Evolutionary conservation across 192 early-diverging fungal genomes (phyloP).

Genomic region (Coemansia javaensis): DNA sequence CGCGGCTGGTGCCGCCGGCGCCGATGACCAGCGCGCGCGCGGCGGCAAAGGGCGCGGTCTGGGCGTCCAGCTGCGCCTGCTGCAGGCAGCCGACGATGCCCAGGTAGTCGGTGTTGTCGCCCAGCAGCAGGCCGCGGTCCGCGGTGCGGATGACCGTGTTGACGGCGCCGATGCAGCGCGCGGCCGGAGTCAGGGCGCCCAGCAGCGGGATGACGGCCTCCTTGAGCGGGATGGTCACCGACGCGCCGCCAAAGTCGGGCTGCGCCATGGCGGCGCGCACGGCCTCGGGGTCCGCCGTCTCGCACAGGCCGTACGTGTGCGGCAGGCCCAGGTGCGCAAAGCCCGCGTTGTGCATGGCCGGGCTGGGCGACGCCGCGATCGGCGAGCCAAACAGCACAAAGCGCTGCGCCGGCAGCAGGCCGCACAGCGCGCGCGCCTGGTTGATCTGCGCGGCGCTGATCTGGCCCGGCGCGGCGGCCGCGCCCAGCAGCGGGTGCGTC

Average conservation of each 20-base stretch:
- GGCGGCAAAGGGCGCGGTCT: slow-evolving; percentile 1
- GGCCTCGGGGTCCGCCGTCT: slow-evolving; percentile 62
- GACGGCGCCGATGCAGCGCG: slow-evolving; percentile 86
- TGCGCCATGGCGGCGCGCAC: slow-evolving; percentile 48
- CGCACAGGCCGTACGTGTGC: slow-evolving; percentile 69
- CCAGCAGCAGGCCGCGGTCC: slow-evolving; percentile 55
- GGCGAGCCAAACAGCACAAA: slow-evolving; percentile 90
- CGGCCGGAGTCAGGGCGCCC: slow-evolving; percentile 67
- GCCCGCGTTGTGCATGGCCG: slow-evolving; percentile 87
- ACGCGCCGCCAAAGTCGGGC: slow-evolving; percentile 82
- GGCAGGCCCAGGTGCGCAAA: slow-evolving; percentile 83
- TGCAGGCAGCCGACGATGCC: slow-evolving; percentile 73
- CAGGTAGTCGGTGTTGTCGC: slow-evolving; percentile 96
- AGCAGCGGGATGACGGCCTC: slow-evolving; percentile 74
- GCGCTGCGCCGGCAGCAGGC: slow-evolving; percentile 60
- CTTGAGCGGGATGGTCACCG: slow-evolving; percentile 96
- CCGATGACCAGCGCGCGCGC: slow-evolving; percentile 81
- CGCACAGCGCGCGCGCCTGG: slow-evolving; percentile 62
- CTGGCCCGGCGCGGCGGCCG: slow-evolving; percentile 90
- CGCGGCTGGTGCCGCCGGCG: slow-evolving; percentile 90
- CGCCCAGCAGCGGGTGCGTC: slow-evolving; percentile 76
- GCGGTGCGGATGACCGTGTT: slow-evolving; percentile 71
- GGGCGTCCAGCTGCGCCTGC: slow-evolving; percentile 22
- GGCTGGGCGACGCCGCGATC: slow-evolving; percentile 85
- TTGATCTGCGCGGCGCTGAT: slow-evolving; percentile 77